Evolutionary conservation across 305 asterid genomes (phyloP).

Genomic region (Solanum hybrid): DNA sequence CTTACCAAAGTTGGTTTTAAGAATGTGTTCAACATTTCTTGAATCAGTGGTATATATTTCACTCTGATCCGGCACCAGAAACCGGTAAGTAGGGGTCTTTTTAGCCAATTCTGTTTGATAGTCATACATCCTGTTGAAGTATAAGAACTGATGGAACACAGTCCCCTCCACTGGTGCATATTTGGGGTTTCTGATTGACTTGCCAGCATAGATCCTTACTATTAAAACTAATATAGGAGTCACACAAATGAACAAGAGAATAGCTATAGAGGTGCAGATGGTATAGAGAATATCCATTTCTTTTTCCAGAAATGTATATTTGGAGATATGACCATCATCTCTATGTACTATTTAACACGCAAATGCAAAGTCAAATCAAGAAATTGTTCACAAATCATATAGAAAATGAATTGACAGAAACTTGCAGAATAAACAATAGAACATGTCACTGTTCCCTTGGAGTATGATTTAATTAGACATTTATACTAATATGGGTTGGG

Average conservation of each 20-base stretch:
- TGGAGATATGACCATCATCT: background rate
- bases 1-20: slow-evolving; percentile 42
- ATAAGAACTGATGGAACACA: slow-evolving; percentile 46
- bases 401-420: background rate
- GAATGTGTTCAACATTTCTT: slow-evolving; percentile 44
- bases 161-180: slow-evolving; percentile 63
- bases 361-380: background rate
- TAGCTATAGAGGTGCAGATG: slow-evolving; percentile 9
- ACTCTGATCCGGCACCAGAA: slow-evolving; percentile 41
- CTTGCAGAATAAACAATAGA: background rate
- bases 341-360: background rate
- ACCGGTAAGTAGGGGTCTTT: slow-evolving; percentile 31
- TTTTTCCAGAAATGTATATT: background rate
- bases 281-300: slow-evolving; percentile 32
- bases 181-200: slow-evolving; percentile 28
- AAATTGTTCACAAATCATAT: background rate
- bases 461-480: background rate
- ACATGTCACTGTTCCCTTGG: background rate
- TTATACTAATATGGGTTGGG: background rate
- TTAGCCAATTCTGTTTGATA: slow-evolving; percentile 32
- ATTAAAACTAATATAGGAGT: slow-evolving; percentile 22
- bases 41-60: slow-evolving; percentile 52
- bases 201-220: slow-evolving; percentile 30
- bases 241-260: slow-evolving; percentile 17
- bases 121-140: slow-evolving; percentile 46